A percentile compares a stretch with the other conserved stretches of the same genome.
These are phyloP conservation scores for Kappamyces sp. DNA, from an alignment of 192 early-diverging fungal species.

Conservation along the genomic window DNA sequence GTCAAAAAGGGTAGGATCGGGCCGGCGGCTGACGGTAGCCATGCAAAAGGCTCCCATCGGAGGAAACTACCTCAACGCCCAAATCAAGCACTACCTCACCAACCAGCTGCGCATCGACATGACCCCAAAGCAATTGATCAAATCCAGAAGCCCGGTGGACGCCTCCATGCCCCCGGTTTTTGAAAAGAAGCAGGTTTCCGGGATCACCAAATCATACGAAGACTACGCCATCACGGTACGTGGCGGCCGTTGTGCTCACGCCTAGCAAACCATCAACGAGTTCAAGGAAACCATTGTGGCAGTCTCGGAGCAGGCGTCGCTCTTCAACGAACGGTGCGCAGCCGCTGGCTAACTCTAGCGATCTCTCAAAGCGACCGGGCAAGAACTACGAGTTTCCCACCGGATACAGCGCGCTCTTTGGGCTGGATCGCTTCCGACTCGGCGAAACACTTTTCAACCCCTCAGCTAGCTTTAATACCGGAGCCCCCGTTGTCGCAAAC, in stretches of 20 bases:
- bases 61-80: constrained; percentile 76
- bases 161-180: constrained; percentile 51
- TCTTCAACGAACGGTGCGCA: constrained; percentile 56
- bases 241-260: constrained; percentile 8
- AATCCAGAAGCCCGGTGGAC: constrained; percentile 67
- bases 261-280: constrained; percentile 74
- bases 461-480: constrained; percentile 22
- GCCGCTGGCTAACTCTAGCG: constrained; percentile 2
- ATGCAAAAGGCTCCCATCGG: constrained; percentile 66
- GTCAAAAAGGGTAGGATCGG: constrained; percentile 71
- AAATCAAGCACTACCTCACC: constrained; percentile 56
- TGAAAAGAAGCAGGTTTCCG: constrained; percentile 31
- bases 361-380: constrained; percentile 49
- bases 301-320: constrained; percentile 59
- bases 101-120: constrained; percentile 50
- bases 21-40: constrained; percentile 11
- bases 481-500: constrained; percentile 2
- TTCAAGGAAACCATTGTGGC: constrained; percentile 91
- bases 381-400: constrained; percentile 94
- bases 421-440: constrained; percentile 68
- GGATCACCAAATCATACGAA: constrained; percentile 61
- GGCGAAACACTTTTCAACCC: constrained; percentile 89
- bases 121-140: constrained; percentile 79
- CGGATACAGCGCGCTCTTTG: constrained; percentile 83
- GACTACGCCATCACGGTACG: constrained; percentile 64